These are phyloP conservation scores for Pyrenophora seminiperda DNA, from an alignment of 2,329 filamentous ascomycete genomes.

Conservation along the genomic window DNA sequence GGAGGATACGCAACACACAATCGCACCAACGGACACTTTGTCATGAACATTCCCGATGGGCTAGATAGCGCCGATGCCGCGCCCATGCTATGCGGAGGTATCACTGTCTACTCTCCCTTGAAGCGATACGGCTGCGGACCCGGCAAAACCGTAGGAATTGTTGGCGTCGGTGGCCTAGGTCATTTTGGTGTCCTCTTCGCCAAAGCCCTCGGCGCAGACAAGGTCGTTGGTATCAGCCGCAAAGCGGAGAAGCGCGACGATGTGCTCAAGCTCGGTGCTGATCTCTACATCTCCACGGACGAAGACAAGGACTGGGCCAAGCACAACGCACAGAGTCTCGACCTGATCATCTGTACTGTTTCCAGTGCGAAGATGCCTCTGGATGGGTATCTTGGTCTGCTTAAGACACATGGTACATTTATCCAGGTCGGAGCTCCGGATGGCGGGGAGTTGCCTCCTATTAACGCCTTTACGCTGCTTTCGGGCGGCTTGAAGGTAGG, in stretches of 20 bases:
- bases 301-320: slow-evolving; percentile 64
- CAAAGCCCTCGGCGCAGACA: slow-evolving; percentile 70
- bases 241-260: slow-evolving; percentile 65
- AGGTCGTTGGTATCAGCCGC: slow-evolving; percentile 68
- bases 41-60: slow-evolving; percentile 75
- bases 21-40: slow-evolving; percentile 74
- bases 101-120: slow-evolving; percentile 78
- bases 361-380: slow-evolving; percentile 59
- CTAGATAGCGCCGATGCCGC: slow-evolving; percentile 66
- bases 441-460: slow-evolving; percentile 49
- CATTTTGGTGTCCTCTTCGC: slow-evolving; percentile 75
- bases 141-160: slow-evolving; percentile 76
- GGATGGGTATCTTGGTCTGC: slow-evolving; percentile 63
- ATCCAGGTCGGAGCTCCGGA: slow-evolving; percentile 63
- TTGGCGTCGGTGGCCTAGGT: slow-evolving; percentile 74
- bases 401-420: slow-evolving; percentile 64
- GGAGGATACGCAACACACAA: slow-evolving; percentile 70
- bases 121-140: slow-evolving; percentile 74
- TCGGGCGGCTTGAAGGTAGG: slow-evolving; percentile 28
- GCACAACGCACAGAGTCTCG: slow-evolving; percentile 58
- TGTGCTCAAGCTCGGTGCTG: slow-evolving; percentile 63
- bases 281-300: slow-evolving; percentile 65
- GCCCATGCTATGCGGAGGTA: slow-evolving; percentile 81
- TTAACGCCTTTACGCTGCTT: slow-evolving; percentile 61
- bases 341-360: slow-evolving; percentile 64